phyloP scores from a whole-genome alignment of 441 rosid species.

The Gossypium davidsonii region DNA sequence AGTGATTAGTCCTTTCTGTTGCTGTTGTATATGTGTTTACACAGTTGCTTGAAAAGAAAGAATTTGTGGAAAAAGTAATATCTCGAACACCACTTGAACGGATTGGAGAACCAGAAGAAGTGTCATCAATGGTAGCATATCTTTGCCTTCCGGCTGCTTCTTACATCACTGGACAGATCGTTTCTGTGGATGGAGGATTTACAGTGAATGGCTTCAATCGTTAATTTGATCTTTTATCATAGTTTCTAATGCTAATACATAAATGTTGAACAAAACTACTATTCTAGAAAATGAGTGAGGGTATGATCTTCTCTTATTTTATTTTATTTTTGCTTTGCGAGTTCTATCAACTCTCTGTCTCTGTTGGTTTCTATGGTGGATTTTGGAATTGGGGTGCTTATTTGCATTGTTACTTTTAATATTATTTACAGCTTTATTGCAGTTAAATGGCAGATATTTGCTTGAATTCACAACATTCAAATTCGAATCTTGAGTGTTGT shows the following conservation, averaged over 20 bases:
- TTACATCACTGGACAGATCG: constrained; percentile 73
- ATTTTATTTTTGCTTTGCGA: no score
- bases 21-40: constrained; percentile 9
- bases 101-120: constrained; percentile 72
- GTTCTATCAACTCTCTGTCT: neutral
- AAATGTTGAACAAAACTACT: neutral
- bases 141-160: constrained; percentile 80
- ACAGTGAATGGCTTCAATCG: constrained; percentile 48
- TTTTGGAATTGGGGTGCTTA: neutral
- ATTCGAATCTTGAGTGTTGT: no score
- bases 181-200: constrained; percentile 77
- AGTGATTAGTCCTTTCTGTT: neutral
- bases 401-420: neutral
- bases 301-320: no score
- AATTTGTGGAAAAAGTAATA: constrained; percentile 36
- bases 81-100: constrained; percentile 69
- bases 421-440: no score
- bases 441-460: no score
- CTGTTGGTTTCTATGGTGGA: neutral
- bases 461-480: no score
- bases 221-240: neutral
- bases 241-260: neutral
- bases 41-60: constrained; percentile 60
- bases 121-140: constrained; percentile 63
- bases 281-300: no score